phyloP scores from a whole-genome alignment of 768 basidiomycete genomes.

The Suillus subalutaceus region DNA sequence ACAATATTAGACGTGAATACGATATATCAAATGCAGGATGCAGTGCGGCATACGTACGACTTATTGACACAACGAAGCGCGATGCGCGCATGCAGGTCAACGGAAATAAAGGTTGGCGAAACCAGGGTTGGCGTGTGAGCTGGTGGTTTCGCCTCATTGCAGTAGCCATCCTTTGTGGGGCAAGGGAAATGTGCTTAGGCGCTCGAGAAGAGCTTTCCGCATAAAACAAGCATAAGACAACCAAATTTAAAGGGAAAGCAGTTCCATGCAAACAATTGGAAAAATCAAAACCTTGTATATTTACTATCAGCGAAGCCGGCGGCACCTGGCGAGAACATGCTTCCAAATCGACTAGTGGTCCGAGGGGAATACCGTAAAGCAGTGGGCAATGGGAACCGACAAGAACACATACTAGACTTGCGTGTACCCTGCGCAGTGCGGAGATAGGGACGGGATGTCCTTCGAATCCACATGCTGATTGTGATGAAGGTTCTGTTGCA shows the following conservation, averaged over 20 bases:
- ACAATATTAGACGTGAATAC: background rate
- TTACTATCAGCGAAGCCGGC: slow-evolving; percentile 4
- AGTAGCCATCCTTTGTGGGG: background rate
- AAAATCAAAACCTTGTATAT: slow-evolving; percentile 17
- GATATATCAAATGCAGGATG: background rate
- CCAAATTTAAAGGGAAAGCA: background rate
- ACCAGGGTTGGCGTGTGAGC: background rate
- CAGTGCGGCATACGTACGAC: background rate
- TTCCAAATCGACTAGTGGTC: slow-evolving; percentile 6
- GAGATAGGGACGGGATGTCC: slow-evolving; percentile 13
- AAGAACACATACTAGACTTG: background rate
- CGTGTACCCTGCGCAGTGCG: slow-evolving; percentile 18
- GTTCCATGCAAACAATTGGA: slow-evolving; percentile 7
- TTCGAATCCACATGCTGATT: slow-evolving; percentile 14
- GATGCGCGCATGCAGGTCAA: background rate
- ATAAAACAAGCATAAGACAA: background rate
- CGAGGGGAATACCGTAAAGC: background rate
- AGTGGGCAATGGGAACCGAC: slow-evolving; percentile 12
- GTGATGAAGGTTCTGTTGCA: slow-evolving; percentile 11
- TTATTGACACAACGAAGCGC: background rate
- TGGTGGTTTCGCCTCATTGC: slow-evolving; percentile 4
- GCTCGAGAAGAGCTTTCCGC: background rate
- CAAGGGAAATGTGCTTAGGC: background rate
- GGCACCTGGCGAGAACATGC: background rate
- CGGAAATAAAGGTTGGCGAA: slow-evolving; percentile 1